Conservation (phyloP, 306 rosid species). For the Quercus rubra region DNA sequence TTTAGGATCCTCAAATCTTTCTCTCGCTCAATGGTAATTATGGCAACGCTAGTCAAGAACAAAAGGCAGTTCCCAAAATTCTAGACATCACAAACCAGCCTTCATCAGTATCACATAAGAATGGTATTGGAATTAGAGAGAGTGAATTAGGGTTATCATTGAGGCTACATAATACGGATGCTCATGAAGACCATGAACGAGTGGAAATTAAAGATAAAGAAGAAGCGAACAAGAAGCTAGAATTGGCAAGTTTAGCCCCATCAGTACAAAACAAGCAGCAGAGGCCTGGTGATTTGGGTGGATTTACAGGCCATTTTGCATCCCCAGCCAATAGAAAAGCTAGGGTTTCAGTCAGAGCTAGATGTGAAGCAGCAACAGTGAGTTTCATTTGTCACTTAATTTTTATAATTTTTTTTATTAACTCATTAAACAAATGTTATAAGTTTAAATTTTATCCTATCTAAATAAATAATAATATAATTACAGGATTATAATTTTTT, state of each 20-base stretch:
- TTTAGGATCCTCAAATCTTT: constrained; percentile 51
- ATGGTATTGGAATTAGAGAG: constrained; percentile 21
- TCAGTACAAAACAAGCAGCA: constrained; percentile 47
- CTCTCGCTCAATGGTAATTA: constrained; percentile 48
- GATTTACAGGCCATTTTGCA: constrained; percentile 35
- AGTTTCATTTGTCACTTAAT: constrained; percentile 14
- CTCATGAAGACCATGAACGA: constrained; percentile 22
- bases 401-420: neutral
- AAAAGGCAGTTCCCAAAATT: constrained; percentile 25
- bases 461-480: too few species aligned
- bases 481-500: too few species aligned
- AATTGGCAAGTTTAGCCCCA: constrained; percentile 16
- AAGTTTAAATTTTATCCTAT: too few species aligned
- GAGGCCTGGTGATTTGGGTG: constrained; percentile 20
- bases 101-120: constrained; percentile 19
- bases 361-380: constrained; percentile 90
- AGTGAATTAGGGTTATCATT: constrained; percentile 68
- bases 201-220: constrained; percentile 1
- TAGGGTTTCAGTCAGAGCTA: constrained; percentile 96
- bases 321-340: constrained; percentile 70
- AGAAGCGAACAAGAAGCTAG: constrained; percentile 12
- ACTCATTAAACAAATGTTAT: too few species aligned
- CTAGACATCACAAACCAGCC: constrained; percentile 18
- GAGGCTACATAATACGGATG: constrained; percentile 47
- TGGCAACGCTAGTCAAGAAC: constrained; percentile 20